Conservation (phyloP, 2,329 filamentous ascomycete genomes). For the Nothophaeocryptopus gaeumannii region DNA sequence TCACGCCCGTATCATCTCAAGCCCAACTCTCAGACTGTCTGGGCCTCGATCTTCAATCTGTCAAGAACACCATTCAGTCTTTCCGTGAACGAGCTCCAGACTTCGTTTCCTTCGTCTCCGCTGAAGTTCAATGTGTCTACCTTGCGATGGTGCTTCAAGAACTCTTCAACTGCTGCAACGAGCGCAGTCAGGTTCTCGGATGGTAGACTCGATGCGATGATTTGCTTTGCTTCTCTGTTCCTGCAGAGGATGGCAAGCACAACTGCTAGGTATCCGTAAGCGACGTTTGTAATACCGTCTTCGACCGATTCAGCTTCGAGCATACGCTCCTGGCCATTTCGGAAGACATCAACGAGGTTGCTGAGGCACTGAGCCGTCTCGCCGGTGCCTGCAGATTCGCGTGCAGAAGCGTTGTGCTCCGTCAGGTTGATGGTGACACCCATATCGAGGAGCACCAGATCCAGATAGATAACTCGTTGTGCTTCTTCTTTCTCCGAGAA, state of each 20-base stretch:
- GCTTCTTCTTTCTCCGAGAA: constrained; percentile 41
- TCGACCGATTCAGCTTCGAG: constrained; percentile 63
- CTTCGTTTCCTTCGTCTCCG: constrained; percentile 47
- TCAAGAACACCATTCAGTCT: constrained; percentile 54
- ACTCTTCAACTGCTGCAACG: constrained; percentile 59
- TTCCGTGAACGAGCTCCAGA: constrained; percentile 51
- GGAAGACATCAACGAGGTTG: constrained; percentile 30
- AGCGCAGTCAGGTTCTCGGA: constrained; percentile 50
- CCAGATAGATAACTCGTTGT: constrained; percentile 55
- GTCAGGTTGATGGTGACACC: constrained; percentile 85
- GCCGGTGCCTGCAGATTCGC: constrained; percentile 18
- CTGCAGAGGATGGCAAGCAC: constrained; percentile 79
- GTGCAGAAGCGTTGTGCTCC: constrained; percentile 67
- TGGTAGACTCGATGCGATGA: constrained; percentile 39
- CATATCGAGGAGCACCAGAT: constrained; percentile 72
- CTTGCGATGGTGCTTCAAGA: constrained; percentile 58
- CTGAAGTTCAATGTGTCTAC: constrained; percentile 54
- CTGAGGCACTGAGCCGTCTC: constrained; percentile 19
- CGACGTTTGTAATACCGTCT: constrained; percentile 75
- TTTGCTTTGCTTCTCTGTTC: constrained; percentile 42
- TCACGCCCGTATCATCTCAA: no score
- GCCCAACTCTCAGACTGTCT: not conserved
- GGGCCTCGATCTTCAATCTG: constrained; percentile 24
- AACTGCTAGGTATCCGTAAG: constrained; percentile 81
- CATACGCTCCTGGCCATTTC: constrained; percentile 27